Percentiles rank a stretch among this genome's conserved stretches.
Conservation (phyloP, 2,329 filamentous ascomycete genomes). For the Pseudogymnoascus sp. region DNA sequence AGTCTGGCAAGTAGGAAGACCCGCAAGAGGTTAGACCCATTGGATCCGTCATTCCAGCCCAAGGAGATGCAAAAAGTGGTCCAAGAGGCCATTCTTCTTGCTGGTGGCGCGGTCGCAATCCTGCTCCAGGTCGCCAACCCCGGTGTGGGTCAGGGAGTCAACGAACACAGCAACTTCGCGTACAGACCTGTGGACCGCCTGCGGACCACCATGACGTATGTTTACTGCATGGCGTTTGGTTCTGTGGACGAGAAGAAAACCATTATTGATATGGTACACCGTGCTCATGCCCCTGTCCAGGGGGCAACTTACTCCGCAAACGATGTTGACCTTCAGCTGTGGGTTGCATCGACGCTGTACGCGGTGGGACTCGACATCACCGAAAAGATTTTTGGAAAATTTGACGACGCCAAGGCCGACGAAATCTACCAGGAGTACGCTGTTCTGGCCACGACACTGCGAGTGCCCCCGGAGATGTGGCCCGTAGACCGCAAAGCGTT, state of each 20-base stretch:
- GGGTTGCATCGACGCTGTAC: constrained; percentile 38
- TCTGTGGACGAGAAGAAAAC: constrained; percentile 30
- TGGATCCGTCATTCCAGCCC: constrained; percentile 16
- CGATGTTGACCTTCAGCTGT: constrained; percentile 35
- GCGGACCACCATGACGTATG: constrained; percentile 35
- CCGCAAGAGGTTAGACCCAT: neutral
- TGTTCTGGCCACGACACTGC: constrained; percentile 29
- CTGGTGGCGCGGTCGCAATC: constrained; percentile 34
- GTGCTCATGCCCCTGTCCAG: constrained; percentile 31
- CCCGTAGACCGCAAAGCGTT: constrained; percentile 25
- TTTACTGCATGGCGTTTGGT: constrained; percentile 36
- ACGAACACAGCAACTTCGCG: constrained; percentile 36
- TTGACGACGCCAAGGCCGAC: constrained; percentile 25
- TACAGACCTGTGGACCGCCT: constrained; percentile 34
- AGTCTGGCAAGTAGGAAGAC: neutral
- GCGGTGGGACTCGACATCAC: constrained; percentile 33
- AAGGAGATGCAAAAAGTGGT: constrained; percentile 31
- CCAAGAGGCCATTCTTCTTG: constrained; percentile 33
- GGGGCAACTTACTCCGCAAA: constrained; percentile 32
- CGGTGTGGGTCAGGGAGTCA: constrained; percentile 33
- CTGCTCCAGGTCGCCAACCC: constrained; percentile 38
- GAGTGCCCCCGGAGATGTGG: constrained; percentile 31
- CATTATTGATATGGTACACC: constrained; percentile 35
- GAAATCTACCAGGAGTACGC: constrained; percentile 27
- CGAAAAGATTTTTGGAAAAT: constrained; percentile 32